Evolutionary conservation across 225 moss, liverwort and hornwort genomes (phyloP), one percentile per base, ranked within the genome.

Genomic region (Pseudisothecium myosuroides): DNA sequence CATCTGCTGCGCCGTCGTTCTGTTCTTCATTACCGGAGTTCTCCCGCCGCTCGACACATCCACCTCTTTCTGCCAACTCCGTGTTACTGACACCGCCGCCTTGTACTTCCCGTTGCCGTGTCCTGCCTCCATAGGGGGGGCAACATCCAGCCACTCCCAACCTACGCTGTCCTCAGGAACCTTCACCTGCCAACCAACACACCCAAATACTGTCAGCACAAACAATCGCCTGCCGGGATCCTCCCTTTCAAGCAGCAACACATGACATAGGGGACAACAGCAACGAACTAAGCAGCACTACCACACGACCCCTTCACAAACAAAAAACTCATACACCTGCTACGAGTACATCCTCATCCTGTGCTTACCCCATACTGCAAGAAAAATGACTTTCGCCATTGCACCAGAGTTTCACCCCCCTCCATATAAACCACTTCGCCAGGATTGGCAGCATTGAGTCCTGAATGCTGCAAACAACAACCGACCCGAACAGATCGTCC

Each of bases 141-240:
- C 89, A 62, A 86, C 86, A 56, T 97, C 96, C 89, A 89, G 93
- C 98, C 98, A 98, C 67, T 98, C 96, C 98, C 98, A 98, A 68
- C 97, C 97, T 87, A 95, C 92, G 67, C 91, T 93, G 93, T 97
- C 97, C 55, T 95, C 95, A 56, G 98, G 98, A 60, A 96, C 93
- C 91, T 95, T 97, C 86, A 97, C 95, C 97, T 98, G 88, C 88
- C 83, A 88, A 58, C 32, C 90, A 90, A 72, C 23, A 67, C 54
- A 77, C 31, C 79, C 73, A 59, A 63, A 36, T 85, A 32, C 45
- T 43, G 73, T 92, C 61, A 89, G 82, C 83, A 76, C 73, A 90
- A 74, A 36, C 71, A 43, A 68, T 62, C 68, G 83, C 47, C 59
- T 45, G 43, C 22, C 17, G 37, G 28, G 4, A 22, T 43, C 37